A percentile compares a stretch with the other conserved stretches of the same genome.
Evolutionary conservation across 163 green algal genomes (phyloP).

Genomic region (Scenedesmus sp.): DNA sequence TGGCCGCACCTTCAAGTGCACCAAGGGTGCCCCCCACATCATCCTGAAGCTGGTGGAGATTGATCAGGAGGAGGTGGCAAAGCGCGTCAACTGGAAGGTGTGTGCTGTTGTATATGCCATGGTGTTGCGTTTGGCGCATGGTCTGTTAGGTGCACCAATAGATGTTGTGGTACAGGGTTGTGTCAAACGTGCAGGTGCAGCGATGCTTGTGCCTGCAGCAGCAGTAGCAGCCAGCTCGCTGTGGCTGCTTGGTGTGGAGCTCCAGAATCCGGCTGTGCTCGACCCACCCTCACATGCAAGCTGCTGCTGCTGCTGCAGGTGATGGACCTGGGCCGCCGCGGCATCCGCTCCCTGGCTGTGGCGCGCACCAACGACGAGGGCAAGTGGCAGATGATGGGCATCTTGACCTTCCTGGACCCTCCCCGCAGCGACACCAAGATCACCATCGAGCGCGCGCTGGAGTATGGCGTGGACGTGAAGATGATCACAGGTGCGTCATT

Average conservation of each 20-base stretch:
- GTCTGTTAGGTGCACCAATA: no score
- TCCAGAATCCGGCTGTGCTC: background rate
- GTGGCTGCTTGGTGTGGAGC: background rate
- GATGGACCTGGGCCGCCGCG: conserved; percentile 69
- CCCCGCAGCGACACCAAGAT: conserved; percentile 88
- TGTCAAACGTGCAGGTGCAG: background rate
- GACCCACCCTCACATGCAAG: background rate
- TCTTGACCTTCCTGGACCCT: conserved; percentile 92
- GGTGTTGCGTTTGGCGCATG: no score
- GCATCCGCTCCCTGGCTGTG: conserved; percentile 82
- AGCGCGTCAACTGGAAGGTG: conserved; percentile 59
- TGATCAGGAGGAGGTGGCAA: conserved; percentile 53
- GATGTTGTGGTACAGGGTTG: no score
- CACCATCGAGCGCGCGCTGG: conserved; percentile 83
- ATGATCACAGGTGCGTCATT: conserved; percentile 76
- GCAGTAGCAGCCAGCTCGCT: background rate
- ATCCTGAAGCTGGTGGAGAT: conserved; percentile 77
- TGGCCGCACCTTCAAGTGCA: conserved; percentile 80
- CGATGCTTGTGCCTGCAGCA: background rate
- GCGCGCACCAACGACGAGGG: conserved; percentile 67
- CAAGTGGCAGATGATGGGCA: conserved; percentile 81
- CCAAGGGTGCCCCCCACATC: conserved; percentile 89
- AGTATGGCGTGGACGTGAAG: conserved; percentile 89
- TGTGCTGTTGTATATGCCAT: background rate
- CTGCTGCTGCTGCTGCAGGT: conserved; percentile 38